Percentiles rank a stretch among this genome's conserved stretches.
phyloP scores from a whole-genome alignment of 495 filamentous ascomycete genomes.

The Antarctomyces pellizariae region DNA sequence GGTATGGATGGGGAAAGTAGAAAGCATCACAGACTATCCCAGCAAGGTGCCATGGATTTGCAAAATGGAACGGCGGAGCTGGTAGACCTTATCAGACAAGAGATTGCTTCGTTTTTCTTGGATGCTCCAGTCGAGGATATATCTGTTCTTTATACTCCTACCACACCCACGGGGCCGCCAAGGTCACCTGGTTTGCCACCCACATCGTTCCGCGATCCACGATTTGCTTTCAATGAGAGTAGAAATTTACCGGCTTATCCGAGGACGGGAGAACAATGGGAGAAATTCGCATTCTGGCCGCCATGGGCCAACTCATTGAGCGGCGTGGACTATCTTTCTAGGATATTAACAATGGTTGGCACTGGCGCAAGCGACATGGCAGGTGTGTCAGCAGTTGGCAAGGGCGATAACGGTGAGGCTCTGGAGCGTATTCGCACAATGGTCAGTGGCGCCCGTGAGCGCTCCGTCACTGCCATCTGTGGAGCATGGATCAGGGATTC shows the following conservation, averaged over 20 bases:
- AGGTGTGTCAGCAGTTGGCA: slow-evolving; percentile 35
- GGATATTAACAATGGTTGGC: slow-evolving; percentile 57
- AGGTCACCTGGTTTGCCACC: slow-evolving; percentile 22
- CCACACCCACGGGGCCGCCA: slow-evolving; percentile 43
- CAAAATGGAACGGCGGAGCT: slow-evolving; percentile 61
- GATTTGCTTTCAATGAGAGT: slow-evolving; percentile 55
- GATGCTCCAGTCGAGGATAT: slow-evolving; percentile 81
- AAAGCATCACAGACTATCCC: slow-evolving; percentile 61
- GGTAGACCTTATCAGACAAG: slow-evolving; percentile 57
- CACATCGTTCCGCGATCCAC: slow-evolving; percentile 30
- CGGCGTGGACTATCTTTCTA: slow-evolving; percentile 63
- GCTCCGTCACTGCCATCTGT: slow-evolving; percentile 57
- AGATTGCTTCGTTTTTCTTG: slow-evolving; percentile 58
- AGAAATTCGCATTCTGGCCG: slow-evolving; percentile 93
- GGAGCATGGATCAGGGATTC: slow-evolving; percentile 75
- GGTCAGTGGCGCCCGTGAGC: slow-evolving; percentile 57
- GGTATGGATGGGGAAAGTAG: slow-evolving; percentile 69
- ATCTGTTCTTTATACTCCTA: slow-evolving; percentile 57
- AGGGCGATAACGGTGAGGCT: slow-evolving; percentile 27
- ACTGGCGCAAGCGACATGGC: slow-evolving; percentile 75
- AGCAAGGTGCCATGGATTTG: slow-evolving; percentile 42
- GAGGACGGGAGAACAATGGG: slow-evolving; percentile 57
- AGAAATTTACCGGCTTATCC: slow-evolving; percentile 59
- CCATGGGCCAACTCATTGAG: slow-evolving; percentile 77
- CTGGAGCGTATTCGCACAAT: slow-evolving; percentile 45